A percentile compares a stretch with the other conserved stretches of the same genome.
These are phyloP conservation scores for Hyphodiscus hymeniophilus DNA, from an alignment of 495 filamentous ascomycete species.

Conservation along the genomic window DNA sequence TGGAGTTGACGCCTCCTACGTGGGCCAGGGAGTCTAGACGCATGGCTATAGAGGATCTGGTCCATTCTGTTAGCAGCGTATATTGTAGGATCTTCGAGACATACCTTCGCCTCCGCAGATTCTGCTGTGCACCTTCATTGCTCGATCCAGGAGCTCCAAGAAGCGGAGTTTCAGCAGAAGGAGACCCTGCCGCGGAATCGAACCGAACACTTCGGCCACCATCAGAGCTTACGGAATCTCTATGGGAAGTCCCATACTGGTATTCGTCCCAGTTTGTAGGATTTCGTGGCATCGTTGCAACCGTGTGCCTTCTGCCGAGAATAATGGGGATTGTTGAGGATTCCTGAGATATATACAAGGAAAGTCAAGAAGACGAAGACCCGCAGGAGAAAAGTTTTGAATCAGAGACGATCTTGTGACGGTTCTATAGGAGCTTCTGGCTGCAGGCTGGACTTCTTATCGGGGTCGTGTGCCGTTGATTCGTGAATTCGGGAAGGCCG, in stretches of 20 bases:
- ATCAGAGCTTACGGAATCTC: conserved; percentile 27
- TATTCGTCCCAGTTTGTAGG: conserved; percentile 48
- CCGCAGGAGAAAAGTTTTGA: conserved; percentile 12
- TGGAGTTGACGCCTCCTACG: conserved; percentile 84
- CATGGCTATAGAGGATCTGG: conserved; percentile 66
- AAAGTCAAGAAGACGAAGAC: conserved; percentile 1
- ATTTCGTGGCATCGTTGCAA: conserved; percentile 25
- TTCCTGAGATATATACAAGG: background rate
- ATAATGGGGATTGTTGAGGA: background rate
- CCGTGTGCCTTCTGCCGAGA: too few relatives aligned
- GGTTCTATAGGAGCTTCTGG: background rate
- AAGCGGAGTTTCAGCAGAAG: conserved; percentile 7
- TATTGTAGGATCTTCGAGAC: background rate
- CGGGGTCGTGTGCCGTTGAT: too few relatives aligned
- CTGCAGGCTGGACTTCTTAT: too few relatives aligned
- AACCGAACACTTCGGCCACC: conserved; percentile 29
- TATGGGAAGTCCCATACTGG: conserved; percentile 25
- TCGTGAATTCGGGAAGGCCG: too few relatives aligned
- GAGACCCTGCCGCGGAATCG: conserved; percentile 15
- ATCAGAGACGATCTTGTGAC: background rate
- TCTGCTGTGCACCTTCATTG: conserved; percentile 4
- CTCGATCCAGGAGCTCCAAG: background rate
- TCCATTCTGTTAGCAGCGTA: background rate
- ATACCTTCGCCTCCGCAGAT: conserved; percentile 19
- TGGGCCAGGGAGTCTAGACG: conserved; percentile 61